Conservation (phyloP, 2,329 filamentous ascomycete genomes). For the Nemania sp. region DNA sequence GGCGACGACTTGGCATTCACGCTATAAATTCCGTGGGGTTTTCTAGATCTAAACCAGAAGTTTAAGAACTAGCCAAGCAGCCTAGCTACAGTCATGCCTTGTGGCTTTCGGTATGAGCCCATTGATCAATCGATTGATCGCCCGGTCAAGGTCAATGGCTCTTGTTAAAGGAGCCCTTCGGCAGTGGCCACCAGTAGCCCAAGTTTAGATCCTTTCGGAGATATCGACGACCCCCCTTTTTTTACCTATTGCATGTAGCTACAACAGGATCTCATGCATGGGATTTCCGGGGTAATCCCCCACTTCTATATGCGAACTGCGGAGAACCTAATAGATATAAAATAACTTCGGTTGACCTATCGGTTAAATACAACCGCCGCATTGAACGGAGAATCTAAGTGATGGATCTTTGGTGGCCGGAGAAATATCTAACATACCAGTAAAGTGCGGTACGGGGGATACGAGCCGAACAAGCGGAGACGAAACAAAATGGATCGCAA, state of each 20-base stretch:
- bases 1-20: not conserved
- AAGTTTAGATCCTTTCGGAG: not conserved
- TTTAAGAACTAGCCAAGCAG: too few species aligned
- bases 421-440: constrained; percentile 20
- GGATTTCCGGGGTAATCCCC: constrained; percentile 4
- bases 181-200: not conserved
- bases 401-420: constrained; percentile 5
- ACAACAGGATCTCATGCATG: constrained; percentile 1
- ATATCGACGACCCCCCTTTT: not conserved
- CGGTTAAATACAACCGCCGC: constrained; percentile 33
- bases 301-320: constrained; percentile 9
- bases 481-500: constrained; percentile 8
- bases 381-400: constrained; percentile 6
- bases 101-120: not conserved
- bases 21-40: not conserved
- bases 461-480: constrained; percentile 8
- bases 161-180: not conserved
- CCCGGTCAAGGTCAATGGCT: not conserved
- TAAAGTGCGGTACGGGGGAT: not conserved
- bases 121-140: not conserved
- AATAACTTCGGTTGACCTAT: not conserved
- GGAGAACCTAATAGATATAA: constrained; percentile 19
- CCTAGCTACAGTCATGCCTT: not conserved
- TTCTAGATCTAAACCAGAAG: not conserved
- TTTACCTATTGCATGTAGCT: not conserved